Percentiles rank a stretch among this genome's conserved stretches.
These are phyloP conservation scores for Sporothrix inflata DNA, from an alignment of 2,329 filamentous ascomycete genomes.

Conservation along the genomic window DNA sequence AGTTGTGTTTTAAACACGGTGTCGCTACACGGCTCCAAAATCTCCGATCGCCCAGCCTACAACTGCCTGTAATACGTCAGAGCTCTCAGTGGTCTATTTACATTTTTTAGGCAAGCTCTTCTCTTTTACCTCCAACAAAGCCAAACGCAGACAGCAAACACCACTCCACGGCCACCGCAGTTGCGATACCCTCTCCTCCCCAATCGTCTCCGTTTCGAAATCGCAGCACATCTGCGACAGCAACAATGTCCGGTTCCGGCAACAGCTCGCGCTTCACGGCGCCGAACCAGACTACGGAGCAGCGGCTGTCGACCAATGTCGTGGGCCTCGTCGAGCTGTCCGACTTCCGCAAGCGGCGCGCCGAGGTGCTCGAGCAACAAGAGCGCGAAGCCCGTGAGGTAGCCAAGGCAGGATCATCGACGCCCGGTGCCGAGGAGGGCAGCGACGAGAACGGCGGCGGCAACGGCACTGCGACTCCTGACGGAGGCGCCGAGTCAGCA, in stretches of 20 bases:
- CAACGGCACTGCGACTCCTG: background rate
- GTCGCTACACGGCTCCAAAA: background rate
- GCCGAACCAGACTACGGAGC: constrained; percentile 75
- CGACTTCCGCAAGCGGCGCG: constrained; percentile 94
- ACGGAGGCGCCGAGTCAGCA: constrained; percentile 42
- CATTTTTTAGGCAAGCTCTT: constrained; percentile 15
- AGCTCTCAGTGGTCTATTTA: background rate
- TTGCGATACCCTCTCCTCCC: background rate
- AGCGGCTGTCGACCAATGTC: constrained; percentile 81
- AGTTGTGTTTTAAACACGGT: background rate
- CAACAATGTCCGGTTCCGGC: constrained; percentile 42
- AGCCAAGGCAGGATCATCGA: constrained; percentile 44
- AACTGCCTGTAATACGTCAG: constrained; percentile 15
- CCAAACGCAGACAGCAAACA: background rate
- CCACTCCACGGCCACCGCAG: background rate
- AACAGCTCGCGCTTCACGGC: constrained; percentile 67
- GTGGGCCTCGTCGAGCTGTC: constrained; percentile 90
- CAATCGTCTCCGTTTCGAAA: too few relatives aligned
- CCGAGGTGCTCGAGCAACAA: constrained; percentile 89
- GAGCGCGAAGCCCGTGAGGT: constrained; percentile 76
- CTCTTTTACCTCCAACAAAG: background rate
- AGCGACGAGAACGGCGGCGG: constrained; percentile 33
- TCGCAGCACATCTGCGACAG: background rate
- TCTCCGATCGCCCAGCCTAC: background rate
- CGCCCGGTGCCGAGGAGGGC: constrained; percentile 42